These are phyloP conservation scores for Melampsora medusae DNA, from an alignment of 1,284 basidiomycete species.

Conservation along the genomic window DNA sequence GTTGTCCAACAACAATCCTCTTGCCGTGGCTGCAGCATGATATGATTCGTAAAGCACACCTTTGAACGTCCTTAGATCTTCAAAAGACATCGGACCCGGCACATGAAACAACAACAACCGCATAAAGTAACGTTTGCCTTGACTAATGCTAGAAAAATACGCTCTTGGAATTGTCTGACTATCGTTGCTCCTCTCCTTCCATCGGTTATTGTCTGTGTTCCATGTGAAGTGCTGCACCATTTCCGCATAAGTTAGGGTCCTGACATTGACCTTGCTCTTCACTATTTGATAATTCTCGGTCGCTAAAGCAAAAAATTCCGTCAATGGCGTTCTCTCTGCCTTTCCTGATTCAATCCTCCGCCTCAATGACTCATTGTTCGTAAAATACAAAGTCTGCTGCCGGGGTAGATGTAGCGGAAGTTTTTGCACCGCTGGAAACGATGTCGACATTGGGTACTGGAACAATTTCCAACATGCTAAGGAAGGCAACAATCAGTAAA, in stretches of 20 bases:
- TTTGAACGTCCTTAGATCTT: conserved; percentile 53
- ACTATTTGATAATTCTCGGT: too few species aligned
- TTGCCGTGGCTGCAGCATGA: conserved; percentile 57
- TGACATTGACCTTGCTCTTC: too few species aligned
- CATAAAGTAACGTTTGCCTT: conserved; percentile 57
- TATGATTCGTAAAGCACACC: conserved; percentile 48
- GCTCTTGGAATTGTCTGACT: conserved; percentile 56
- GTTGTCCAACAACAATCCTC: conserved; percentile 54
- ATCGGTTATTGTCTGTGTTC: neutral
- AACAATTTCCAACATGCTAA: conserved; percentile 7
- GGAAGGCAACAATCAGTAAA: too few species aligned
- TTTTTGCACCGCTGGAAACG: too few species aligned
- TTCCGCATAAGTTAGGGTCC: neutral
- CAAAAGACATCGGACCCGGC: conserved; percentile 55
- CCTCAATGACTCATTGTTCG: neutral
- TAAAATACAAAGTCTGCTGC: neutral
- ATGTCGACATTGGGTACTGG: neutral
- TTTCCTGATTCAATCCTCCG: neutral
- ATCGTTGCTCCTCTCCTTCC: conserved; percentile 49
- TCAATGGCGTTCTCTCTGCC: neutral
- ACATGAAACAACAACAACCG: conserved; percentile 56
- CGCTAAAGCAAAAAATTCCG: neutral
- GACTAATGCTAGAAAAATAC: conserved; percentile 53
- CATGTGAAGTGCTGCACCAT: neutral
- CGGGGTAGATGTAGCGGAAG: too few species aligned